phyloP scores from a whole-genome alignment of 257 asterid genomes.

The Verbascum thapsus region DNA sequence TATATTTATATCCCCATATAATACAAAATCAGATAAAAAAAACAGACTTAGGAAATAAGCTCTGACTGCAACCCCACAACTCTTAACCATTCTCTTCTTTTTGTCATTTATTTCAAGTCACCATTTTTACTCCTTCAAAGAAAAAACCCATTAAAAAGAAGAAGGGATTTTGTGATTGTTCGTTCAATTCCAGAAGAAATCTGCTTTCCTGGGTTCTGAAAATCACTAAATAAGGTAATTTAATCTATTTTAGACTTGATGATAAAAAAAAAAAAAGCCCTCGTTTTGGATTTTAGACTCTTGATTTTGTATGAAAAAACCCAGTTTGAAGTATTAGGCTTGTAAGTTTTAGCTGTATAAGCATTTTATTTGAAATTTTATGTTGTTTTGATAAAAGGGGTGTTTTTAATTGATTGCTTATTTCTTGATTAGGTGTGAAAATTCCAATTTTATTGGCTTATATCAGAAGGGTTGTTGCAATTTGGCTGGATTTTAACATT shows the following conservation, averaged over 20 bases:
- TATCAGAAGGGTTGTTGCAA: slow-evolving; percentile 7
- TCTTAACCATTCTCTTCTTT: not conserved
- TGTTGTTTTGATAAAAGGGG: slow-evolving; percentile 16
- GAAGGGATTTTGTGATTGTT: slow-evolving; percentile 9
- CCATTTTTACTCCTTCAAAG: not conserved
- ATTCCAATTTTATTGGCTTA: not conserved
- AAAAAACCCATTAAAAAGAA: not conserved
- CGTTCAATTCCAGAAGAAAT: slow-evolving; percentile 12
- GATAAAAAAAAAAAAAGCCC: not conserved
- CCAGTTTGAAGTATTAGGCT: slow-evolving; percentile 2
- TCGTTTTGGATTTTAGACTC: not conserved
- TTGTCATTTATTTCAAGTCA: not conserved
- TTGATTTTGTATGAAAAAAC: slow-evolving; percentile 15
- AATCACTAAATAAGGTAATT: slow-evolving; percentile 13
- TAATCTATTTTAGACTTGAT: not conserved
- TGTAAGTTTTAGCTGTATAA: slow-evolving; percentile 3
- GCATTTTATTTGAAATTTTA: slow-evolving; percentile 12
- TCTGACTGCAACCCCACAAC: not conserved
- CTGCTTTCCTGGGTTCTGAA: not conserved
- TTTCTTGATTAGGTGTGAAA: slow-evolving; percentile 2
- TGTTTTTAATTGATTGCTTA: not conserved
- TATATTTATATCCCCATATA: no score
- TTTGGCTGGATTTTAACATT: not conserved
- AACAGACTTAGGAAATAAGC: not conserved
- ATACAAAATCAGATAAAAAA: no score